phyloP scores from a whole-genome alignment of 345 rosid species.

The Populus pruinosa region DNA sequence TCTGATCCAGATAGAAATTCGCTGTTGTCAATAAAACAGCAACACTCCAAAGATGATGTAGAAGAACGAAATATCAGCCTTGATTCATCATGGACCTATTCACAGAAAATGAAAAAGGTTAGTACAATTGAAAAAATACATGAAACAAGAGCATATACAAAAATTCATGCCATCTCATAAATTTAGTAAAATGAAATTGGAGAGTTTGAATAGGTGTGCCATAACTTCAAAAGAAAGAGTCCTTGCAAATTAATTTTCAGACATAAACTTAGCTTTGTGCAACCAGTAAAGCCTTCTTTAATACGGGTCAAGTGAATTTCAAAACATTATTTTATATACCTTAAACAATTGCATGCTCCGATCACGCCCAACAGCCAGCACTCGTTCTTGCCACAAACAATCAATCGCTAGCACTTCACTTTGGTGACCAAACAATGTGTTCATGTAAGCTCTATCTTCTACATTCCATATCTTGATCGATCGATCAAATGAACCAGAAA shows the following conservation, averaged over 20 bases:
- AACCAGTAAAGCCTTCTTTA: background rate
- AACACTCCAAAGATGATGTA: slow-evolving; percentile 79
- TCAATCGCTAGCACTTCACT: slow-evolving; percentile 72
- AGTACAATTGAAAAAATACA: slow-evolving; percentile 3
- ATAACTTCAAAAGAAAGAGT: background rate
- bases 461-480: slow-evolving; percentile 88
- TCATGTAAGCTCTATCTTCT: slow-evolving; percentile 81
- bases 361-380: slow-evolving; percentile 79
- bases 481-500: slow-evolving; percentile 97
- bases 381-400: slow-evolving; percentile 76
- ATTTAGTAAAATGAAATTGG: background rate
- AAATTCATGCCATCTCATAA: background rate
- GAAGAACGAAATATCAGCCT: slow-evolving; percentile 78
- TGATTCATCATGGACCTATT: slow-evolving; percentile 73
- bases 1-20: slow-evolving; percentile 94
- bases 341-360: slow-evolving; percentile 72
- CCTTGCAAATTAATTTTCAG: background rate
- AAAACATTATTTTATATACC: slow-evolving; percentile 25
- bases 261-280: background rate
- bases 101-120: slow-evolving; percentile 18
- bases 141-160: background rate
- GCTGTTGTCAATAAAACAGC: slow-evolving; percentile 74
- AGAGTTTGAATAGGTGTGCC: background rate
- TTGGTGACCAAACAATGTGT: slow-evolving; percentile 76
- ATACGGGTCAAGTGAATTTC: background rate